Percentiles rank a stretch among this genome's conserved stretches.
Evolutionary conservation across 768 basidiomycete species (phyloP).

Genomic region (Lepiota brunneoincarnata): DNA sequence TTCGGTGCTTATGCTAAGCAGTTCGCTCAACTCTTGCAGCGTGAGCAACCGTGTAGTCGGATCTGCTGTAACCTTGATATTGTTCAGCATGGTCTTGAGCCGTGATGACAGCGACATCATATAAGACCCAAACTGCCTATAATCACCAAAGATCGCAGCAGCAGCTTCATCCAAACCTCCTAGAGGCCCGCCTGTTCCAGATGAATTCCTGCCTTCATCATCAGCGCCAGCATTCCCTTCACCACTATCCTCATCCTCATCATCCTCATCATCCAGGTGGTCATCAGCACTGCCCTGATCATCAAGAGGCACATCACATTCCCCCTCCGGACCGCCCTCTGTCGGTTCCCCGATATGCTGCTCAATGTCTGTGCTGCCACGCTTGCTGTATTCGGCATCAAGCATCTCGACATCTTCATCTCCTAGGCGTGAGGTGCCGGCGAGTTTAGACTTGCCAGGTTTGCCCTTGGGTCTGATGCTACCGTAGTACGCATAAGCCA

Average conservation of each 20-base stretch:
- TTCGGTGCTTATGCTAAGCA: constrained; percentile 95
- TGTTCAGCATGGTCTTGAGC: constrained; percentile 86
- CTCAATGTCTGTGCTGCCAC: constrained; percentile 47
- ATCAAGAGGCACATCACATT: constrained; percentile 15
- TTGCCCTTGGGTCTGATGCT: constrained; percentile 56
- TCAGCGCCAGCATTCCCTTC: constrained; percentile 32
- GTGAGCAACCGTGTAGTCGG: constrained; percentile 85
- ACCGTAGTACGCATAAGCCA: constrained; percentile 14
- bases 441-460: constrained; percentile 57
- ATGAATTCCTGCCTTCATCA: constrained; percentile 33
- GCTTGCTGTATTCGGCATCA: constrained; percentile 52
- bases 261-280: constrained; percentile 41
- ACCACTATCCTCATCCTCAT: constrained; percentile 47
- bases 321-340: constrained; percentile 28
- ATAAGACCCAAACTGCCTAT: constrained; percentile 88
- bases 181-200: constrained; percentile 41
- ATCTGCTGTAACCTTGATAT: constrained; percentile 82
- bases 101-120: constrained; percentile 87
- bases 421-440: constrained; percentile 61
- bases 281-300: constrained; percentile 32
- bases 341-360: constrained; percentile 40
- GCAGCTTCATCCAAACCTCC: constrained; percentile 65
- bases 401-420: constrained; percentile 80
- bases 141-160: constrained; percentile 77
- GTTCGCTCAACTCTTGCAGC: constrained; percentile 90